Conservation (phyloP, 2,329 filamentous ascomycete genomes). For the Aspergillus thermomutatus region DNA sequence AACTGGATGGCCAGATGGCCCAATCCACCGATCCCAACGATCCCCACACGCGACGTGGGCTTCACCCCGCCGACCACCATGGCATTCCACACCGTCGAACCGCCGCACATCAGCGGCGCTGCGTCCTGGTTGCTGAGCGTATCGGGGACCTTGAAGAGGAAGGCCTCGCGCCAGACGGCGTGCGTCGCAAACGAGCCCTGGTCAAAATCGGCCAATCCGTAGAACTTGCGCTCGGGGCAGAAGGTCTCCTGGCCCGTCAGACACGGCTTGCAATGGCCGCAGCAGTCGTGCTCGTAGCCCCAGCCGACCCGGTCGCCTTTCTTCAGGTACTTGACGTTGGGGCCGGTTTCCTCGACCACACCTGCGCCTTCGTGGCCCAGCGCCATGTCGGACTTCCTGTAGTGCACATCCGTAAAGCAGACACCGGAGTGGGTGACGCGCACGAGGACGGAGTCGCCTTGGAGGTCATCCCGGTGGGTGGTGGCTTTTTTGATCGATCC, state of each 20-base stretch:
- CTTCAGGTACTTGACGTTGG: slow-evolving; percentile 31
- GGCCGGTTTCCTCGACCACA: slow-evolving; percentile 29
- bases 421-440: slow-evolving; percentile 64
- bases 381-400: slow-evolving; percentile 27
- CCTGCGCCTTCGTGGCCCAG: slow-evolving; percentile 41
- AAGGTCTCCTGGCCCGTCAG: slow-evolving; percentile 31
- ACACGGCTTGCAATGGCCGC: slow-evolving; percentile 37
- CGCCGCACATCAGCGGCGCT: slow-evolving; percentile 38
- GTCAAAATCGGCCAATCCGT: slow-evolving; percentile 32
- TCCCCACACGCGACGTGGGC: slow-evolving; percentile 51
- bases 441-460: slow-evolving; percentile 52
- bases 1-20: slow-evolving; percentile 71
- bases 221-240: slow-evolving; percentile 34
- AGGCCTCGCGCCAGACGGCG: slow-evolving; percentile 39
- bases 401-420: slow-evolving; percentile 58
- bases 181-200: slow-evolving; percentile 38
- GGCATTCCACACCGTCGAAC: slow-evolving; percentile 35
- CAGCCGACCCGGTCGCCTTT: slow-evolving; percentile 43
- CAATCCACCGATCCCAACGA: slow-evolving; percentile 71
- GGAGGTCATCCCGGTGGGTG: slow-evolving; percentile 40
- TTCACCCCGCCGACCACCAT: slow-evolving; percentile 21
- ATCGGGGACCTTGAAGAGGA: slow-evolving; percentile 37
- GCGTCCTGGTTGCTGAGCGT: slow-evolving; percentile 26
- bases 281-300: slow-evolving; percentile 38
- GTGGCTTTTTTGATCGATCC: slow-evolving; percentile 53